phyloP scores from a whole-genome alignment of 176 grass and related monocot genomes.

The Areca catechu region DNA sequence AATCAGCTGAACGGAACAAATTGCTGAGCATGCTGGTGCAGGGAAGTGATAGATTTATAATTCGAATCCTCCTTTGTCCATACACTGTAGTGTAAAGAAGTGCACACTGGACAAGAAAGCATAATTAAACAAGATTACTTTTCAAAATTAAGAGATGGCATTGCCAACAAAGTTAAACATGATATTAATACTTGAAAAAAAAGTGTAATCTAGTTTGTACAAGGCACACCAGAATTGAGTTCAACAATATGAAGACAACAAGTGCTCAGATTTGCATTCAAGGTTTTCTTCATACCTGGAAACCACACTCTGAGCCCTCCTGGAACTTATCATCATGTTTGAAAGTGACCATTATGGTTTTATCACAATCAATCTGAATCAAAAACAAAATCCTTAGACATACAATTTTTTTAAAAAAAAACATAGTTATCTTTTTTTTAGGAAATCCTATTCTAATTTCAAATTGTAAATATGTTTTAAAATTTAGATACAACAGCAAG shows the following conservation, averaged over 20 bases:
- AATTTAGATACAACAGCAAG: no score
- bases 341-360: slow-evolving; percentile 90
- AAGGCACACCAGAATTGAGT: no score
- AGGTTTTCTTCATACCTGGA: slow-evolving; percentile 45
- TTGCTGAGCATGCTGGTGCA: slow-evolving; percentile 59
- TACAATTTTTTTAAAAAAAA: background rate
- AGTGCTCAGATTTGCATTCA: no score
- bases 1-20: slow-evolving; percentile 71
- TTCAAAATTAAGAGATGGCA: background rate
- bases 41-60: slow-evolving; percentile 79
- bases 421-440: background rate
- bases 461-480: no score
- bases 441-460: no score
- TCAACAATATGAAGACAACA: no score
- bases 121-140: slow-evolving; percentile 1
- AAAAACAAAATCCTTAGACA: slow-evolving; percentile 7
- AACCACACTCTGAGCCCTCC: slow-evolving; percentile 71
- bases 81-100: slow-evolving; percentile 75
- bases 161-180: background rate
- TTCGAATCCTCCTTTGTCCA: slow-evolving; percentile 83
- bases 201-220: no score
- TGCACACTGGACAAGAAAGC: slow-evolving; percentile 49
- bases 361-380: slow-evolving; percentile 74
- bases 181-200: no score
- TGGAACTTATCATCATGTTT: slow-evolving; percentile 92